A percentile compares a stretch with the other conserved stretches of the same genome.
phyloP scores from a whole-genome alignment of 176 grass and related monocot species.

The Rhynchospora pubera region DNA sequence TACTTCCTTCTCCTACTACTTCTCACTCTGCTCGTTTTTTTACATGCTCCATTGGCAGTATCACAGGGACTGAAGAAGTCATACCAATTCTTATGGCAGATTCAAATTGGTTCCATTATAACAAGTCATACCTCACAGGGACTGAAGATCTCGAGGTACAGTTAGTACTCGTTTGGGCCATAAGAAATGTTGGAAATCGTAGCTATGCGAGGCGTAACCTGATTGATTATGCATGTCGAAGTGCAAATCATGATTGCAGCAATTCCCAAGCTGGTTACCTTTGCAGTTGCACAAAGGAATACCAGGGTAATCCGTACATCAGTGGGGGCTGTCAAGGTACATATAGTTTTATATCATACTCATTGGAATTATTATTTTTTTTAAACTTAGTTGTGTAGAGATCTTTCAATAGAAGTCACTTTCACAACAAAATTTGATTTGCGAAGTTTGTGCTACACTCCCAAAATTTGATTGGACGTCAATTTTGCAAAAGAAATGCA shows the following conservation, averaged over 20 bases:
- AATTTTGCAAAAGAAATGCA: too few relatives aligned
- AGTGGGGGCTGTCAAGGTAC: constrained; percentile 36
- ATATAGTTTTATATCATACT: too few relatives aligned
- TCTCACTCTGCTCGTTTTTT: too few relatives aligned
- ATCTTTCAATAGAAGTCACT: too few relatives aligned
- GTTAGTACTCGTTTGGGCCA: constrained; percentile 42
- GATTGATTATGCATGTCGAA: constrained; percentile 35
- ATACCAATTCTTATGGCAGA: not conserved
- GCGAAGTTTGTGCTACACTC: too few relatives aligned
- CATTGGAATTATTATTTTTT: not conserved
- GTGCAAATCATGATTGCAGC: not conserved
- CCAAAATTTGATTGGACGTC: too few relatives aligned
- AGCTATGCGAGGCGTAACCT: not conserved
- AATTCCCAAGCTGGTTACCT: constrained; percentile 1
- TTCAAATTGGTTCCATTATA: constrained; percentile 18
- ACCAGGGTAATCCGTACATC: constrained; percentile 48
- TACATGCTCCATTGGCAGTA: too few relatives aligned
- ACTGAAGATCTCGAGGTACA: constrained; percentile 24
- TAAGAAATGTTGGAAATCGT: constrained; percentile 23
- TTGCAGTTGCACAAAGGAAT: constrained; percentile 34
- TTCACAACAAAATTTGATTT: too few relatives aligned
- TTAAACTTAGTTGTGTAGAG: too few relatives aligned
- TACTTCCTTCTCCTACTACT: too few relatives aligned
- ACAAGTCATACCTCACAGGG: not conserved
- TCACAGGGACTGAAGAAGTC: too few relatives aligned